A percentile compares a stretch with the other conserved stretches of the same genome.
phyloP scores from a whole-genome alignment of 2,329 filamentous ascomycete genomes.

The Aureobasidium sp. region DNA sequence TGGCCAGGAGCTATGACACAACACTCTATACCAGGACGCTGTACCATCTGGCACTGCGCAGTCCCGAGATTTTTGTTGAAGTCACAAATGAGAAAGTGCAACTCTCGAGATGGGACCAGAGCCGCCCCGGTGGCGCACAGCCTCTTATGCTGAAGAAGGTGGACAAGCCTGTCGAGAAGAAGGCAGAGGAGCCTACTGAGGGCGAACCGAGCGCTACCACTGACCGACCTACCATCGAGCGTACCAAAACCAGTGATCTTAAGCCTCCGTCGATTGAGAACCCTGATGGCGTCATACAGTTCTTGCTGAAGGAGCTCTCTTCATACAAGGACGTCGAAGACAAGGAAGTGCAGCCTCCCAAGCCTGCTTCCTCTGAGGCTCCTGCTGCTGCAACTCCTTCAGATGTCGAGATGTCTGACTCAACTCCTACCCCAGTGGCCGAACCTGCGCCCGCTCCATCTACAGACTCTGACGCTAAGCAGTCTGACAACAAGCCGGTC shows the following conservation, averaged over 20 bases:
- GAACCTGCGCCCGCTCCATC: slow-evolving; percentile 33
- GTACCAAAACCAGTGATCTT: slow-evolving; percentile 58
- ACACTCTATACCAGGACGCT: slow-evolving; percentile 67
- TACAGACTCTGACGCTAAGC: slow-evolving; percentile 36
- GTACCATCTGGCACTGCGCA: slow-evolving; percentile 71
- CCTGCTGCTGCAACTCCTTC: slow-evolving; percentile 31
- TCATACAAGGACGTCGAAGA: slow-evolving; percentile 92
- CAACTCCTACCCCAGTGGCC: slow-evolving; percentile 16
- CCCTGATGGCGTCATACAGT: slow-evolving; percentile 91
- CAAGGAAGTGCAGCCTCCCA: slow-evolving; percentile 49
- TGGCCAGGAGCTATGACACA: slow-evolving; percentile 55
- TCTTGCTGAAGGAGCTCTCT: slow-evolving; percentile 83
- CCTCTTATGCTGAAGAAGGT: slow-evolving; percentile 46
- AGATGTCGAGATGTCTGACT: slow-evolving; percentile 46
- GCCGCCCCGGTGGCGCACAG: slow-evolving; percentile 43
- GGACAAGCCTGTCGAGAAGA: slow-evolving; percentile 23
- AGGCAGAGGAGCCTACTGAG: slow-evolving; percentile 27
- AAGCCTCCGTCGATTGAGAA: slow-evolving; percentile 85
- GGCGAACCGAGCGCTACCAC: slow-evolving; percentile 25
- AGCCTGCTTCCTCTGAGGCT: slow-evolving; percentile 37
- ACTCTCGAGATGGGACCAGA: slow-evolving; percentile 55
- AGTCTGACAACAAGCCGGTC: slow-evolving; percentile 61
- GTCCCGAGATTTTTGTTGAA: slow-evolving; percentile 79
- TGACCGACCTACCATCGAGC: slow-evolving; percentile 37
- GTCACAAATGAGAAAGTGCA: slow-evolving; percentile 79